phyloP scores from a whole-genome alignment of 768 basidiomycete genomes.

The Infundibulicybe gibba region DNA sequence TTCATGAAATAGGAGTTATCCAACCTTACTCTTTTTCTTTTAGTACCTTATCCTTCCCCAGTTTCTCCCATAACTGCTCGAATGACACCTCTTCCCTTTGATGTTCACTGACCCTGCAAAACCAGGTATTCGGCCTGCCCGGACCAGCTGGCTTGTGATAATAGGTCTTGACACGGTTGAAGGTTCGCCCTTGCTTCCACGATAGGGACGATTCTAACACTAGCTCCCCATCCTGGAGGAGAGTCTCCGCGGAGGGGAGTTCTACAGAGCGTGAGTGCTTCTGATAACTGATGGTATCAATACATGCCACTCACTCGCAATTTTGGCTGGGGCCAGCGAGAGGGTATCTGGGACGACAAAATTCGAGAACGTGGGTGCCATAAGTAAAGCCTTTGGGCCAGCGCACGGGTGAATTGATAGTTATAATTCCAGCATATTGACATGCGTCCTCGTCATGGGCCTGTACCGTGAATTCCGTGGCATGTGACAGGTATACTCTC shows the following conservation, averaged over 20 bases:
- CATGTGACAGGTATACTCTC: too few species aligned
- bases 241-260: conserved; percentile 42
- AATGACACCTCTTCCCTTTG: conserved; percentile 47
- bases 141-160: conserved; percentile 31
- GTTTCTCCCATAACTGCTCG: conserved; percentile 53
- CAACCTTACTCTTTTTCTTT: conserved; percentile 50
- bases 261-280: conserved; percentile 23
- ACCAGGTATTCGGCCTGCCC: conserved; percentile 39
- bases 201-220: conserved; percentile 38
- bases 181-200: conserved; percentile 53
- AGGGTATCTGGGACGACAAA: neutral
- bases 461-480: too few species aligned
- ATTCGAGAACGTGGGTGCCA: neutral
- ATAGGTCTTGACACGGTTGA: conserved; percentile 38
- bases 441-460: too few species aligned
- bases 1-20: neutral
- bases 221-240: conserved; percentile 38
- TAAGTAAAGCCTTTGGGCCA: too few species aligned
- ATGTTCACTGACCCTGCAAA: conserved; percentile 47
- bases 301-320: too few species aligned
- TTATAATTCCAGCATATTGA: too few species aligned
- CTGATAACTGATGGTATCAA: too few species aligned
- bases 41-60: conserved; percentile 48
- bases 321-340: too few species aligned
- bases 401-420: too few species aligned